Evolutionary conservation across 306 rosid genomes (phyloP), one percentile per base, ranked within the genome.

Genomic region (Rosa rugosa): DNA sequence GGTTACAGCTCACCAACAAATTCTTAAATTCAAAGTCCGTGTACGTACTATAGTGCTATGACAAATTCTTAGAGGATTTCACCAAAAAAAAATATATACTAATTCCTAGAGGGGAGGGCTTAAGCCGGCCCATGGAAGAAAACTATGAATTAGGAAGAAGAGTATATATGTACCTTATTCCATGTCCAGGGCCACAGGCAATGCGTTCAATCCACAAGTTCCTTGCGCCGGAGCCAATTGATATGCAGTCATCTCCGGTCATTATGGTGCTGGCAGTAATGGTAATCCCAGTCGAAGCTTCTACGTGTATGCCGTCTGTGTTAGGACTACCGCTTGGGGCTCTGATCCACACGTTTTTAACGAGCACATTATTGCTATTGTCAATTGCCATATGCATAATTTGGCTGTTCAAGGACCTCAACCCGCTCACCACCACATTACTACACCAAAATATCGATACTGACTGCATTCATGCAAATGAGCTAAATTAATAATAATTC

Each of bases 161-260:
- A 31, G 12, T 56, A 8, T 6, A 3, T 56, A 7, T n/a, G 27
- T 56, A 57, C 78, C 78, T 74, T 40, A 89, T 85, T 69, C 93
- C 93, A 70, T 89, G 93, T 45, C 91, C 93, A 8, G 93, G 93
- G 65, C 89, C 91, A 42, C 93, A 89, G 13, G 75, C 76, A 18
- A 89, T 47, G 38, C 45, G 80, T 3, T 86, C 85, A 23, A 87
- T 76, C 88, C 88, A 87, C 69, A 89, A 5, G 76, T 85, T 68
- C 20, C 62, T 10, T 20, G 77, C 53, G 66, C 93, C 93, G 2
- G 83, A 75, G 72, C 67, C 85, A 40, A 87, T 65, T 46, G 91
- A 80, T 11, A 87, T 85, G 77, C 93, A 89, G 63, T 89, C 91
- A 76, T 89, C 93, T 36, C 93, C 93, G 0, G 91, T 89, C 85